Base-by-base conservation (phyloP, 2,329 filamentous ascomycete species). In the Myriosclerotinia curreyana region DNA sequence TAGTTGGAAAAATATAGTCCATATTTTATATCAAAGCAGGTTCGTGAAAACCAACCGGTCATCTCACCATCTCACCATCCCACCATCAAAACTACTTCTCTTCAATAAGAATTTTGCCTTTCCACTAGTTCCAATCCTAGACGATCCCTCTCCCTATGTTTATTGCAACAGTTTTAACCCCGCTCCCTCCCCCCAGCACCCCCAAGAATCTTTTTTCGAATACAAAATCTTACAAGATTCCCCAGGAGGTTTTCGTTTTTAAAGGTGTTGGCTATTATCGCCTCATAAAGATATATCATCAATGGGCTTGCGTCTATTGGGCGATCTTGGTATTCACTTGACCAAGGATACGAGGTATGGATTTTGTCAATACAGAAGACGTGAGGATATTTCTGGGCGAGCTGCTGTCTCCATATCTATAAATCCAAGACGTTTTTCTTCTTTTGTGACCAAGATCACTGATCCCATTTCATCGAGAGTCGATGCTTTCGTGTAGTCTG, bases 51-150 rank as follows among this genome's bases (percentile, higher is more conserved):
- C 7, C 25, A 51, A 34, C 4, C 15, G 20, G 17, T 9, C 44
- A 60, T 59, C 49, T 51, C 69, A 73, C 72, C 49, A 34, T 34
- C 17, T n/a, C n/a, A n/a, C 11, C 44, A 60, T 59, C 49, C 51
- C 69, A 73, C 72, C 49, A 34, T 34, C 17, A 17, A 50, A 17
- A 7, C 11, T 11, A 34, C 17, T n/a, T 9, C 8, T 46, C 44
- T 20, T 46, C 7, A 17, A 5, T 49, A 28, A 15, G 8, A 2
- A 3, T 51, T 34, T 5, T n/a, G 28, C 3, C 5, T 51, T 34
- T 51, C 28, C 31, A 52, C 20, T 52, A 52, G 31, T 36, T 5
- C 20, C 31, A 49, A 25, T 49, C 46, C 22, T 17, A 49, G 42
- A 25, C n/a, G n/a, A n/a, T n/a, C n/a, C n/a, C 28, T 49, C 1